Conservation (phyloP, 164 flowering plant species). For the Tetrastigma voinierianum region DNA sequence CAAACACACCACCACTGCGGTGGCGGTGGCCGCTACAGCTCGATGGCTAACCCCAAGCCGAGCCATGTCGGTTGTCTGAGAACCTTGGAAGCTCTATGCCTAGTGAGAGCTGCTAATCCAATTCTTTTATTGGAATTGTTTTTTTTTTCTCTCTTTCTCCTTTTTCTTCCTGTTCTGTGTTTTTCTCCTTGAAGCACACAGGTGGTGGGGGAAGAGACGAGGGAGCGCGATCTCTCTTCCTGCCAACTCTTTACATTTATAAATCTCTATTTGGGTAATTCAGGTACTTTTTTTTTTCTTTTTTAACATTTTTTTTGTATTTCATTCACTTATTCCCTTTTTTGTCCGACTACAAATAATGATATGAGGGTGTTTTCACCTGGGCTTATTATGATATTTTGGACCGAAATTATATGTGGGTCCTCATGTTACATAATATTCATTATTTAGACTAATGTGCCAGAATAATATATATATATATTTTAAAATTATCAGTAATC, state of each 20-base stretch:
- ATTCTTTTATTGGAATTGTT: background rate
- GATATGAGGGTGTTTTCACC: too few species aligned
- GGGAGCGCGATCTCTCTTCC: background rate
- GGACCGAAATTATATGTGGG: background rate
- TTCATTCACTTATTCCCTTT: too few species aligned
- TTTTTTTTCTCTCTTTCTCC: background rate
- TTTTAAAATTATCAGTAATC: too few species aligned
- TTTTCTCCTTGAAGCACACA: background rate
- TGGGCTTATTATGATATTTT: background rate
- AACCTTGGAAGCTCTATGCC: background rate
- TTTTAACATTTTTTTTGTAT: background rate
- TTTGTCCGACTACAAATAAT: too few species aligned
- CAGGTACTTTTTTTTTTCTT: background rate
- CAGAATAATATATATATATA: too few species aligned
- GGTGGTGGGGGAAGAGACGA: background rate
- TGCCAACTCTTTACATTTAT: slow-evolving; percentile 15
- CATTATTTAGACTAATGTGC: background rate
- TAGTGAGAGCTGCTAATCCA: background rate
- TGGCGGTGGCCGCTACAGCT: slow-evolving; percentile 7
- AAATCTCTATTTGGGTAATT: background rate
- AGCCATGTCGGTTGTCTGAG: slow-evolving; percentile 13
- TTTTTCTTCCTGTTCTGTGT: background rate
- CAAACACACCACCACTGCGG: slow-evolving; percentile 22
- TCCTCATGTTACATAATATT: background rate
- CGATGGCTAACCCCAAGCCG: slow-evolving; percentile 10